Evolutionary conservation across 495 filamentous ascomycete species (phyloP), one percentile per base, ranked within the genome.

Genomic region (Hypoxylon lienhwacheense): DNA sequence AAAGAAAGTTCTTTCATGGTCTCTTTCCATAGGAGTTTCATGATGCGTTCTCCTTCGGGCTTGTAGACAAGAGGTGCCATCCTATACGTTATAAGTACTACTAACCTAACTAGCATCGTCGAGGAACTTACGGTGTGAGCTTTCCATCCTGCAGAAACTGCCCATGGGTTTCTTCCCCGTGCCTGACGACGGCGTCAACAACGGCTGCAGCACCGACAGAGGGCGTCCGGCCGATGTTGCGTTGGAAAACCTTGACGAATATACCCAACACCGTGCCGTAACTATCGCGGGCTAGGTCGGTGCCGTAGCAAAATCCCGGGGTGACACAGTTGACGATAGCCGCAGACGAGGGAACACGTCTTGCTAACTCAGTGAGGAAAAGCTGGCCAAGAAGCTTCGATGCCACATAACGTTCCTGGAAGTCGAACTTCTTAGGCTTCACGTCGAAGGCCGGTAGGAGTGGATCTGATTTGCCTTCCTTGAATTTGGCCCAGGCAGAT

Each of bases 351-450:
- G 56, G 25, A 12, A 67, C 55, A 7, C 42, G 55, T 26, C 55
- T 57, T 8, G 58, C 65, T 0, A 78, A 60, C 25, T 74, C 71
- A 10, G 50, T 55, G 5, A 77, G 32, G 45, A 74, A 74, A 7
- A 77, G 34, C 16, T 72, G 66, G 1, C 49, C 57, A 0, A 79
- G 66, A 4, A 76, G 52, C 35, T 77, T 79, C 4, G 70, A 71
- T 0, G 53, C 60, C 4, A 42, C 52, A 42, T 79, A 77, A 1
- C 47, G 42, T 2, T 59, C 43, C 16, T 22, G 12, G 1, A n/a
- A 11, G 5, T 48, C 17, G 16, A 28, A 53, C 0, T 40, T 67
- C 55, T 1, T 45, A 63, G 3, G 41, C 17, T 35, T 67, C 42
- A 24, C 61, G 62, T 76, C 66, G 42, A 76, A 67, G 1, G 65